Base-by-base conservation (phyloP, 139 green algal genomes). In the Trebouxia sp. region DNA sequence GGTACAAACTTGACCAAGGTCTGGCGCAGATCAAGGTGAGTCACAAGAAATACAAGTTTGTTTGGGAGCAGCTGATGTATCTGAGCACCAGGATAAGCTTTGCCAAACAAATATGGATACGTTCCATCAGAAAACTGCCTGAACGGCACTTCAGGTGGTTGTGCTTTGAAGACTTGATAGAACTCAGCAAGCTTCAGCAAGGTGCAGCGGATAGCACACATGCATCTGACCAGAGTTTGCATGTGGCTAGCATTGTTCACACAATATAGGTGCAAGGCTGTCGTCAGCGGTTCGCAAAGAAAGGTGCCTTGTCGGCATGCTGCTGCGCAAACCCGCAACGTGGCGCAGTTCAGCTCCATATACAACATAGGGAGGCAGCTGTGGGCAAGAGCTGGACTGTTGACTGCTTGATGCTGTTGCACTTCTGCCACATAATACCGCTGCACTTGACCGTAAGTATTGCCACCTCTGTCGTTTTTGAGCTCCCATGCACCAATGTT, bases 201-300 rank as follows among this genome's bases (percentile, higher is more conserved):
- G 32, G 58, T 70, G 42, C 58, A 14, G 32, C 58, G 58, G 26
- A 70, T 70, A 8, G 58, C 58, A 14, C 58, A 28, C 42, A 70
- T 32, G 26, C 58, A 70, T 32, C 58, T 70, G 58, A 70, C 58
- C 24, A 70, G 32, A 42, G 58, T 32, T 42, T 43, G 32, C 58
- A 70, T 70, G 42, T 70, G 58, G 41, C 32, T 32, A 70, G 58
- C 32, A 70, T 70, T 70, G 58, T 70, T 70, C 58, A 70, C 58
- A 70, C 58, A 70, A 70, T 70, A 70, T 70, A 70, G 58, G 42
- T 70, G 58, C 42, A 70, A 32, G 41, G 58, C 58, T 70, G 58
- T 30, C 58, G 58, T 70, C 58, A 70, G 42, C 32, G 58, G 58
- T 32, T 70, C 58, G 58, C 58, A 70, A 70, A 70, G 58, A 32